Conservation (phyloP, 2,329 filamentous ascomycete genomes). For the Cryoendolithus antarcticus region DNA sequence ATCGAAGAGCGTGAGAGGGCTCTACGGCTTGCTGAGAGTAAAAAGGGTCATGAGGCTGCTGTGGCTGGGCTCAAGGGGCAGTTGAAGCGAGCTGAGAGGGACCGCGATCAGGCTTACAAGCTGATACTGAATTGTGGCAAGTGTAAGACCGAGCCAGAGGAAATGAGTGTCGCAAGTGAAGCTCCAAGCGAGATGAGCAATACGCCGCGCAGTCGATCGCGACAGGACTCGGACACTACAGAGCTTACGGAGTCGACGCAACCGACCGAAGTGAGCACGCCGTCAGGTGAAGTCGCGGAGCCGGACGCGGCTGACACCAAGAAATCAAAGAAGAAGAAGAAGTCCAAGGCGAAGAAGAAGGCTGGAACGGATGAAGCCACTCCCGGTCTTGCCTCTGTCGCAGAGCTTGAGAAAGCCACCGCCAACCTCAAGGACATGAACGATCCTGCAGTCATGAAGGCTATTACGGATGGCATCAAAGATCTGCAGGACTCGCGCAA, state of each 20-base stretch:
- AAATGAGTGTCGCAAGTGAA: not conserved
- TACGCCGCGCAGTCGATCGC: conserved; percentile 10
- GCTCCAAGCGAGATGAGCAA: not conserved
- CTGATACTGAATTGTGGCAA: conserved; percentile 24
- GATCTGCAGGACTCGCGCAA: not conserved
- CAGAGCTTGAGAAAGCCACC: conserved; percentile 10
- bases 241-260: conserved; percentile 12
- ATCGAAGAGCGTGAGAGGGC: conserved; percentile 19
- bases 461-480: not conserved
- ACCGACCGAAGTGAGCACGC: conserved; percentile 14
- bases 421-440: conserved; percentile 7
- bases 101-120: conserved; percentile 23
- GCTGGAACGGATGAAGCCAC: conserved; percentile 30
- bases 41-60: conserved; percentile 18
- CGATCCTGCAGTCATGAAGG: not conserved
- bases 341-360: conserved; percentile 65
- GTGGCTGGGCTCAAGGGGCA: conserved; percentile 18
- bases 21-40: conserved; percentile 11
- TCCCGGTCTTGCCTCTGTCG: conserved; percentile 6
- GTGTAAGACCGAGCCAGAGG: conserved; percentile 11
- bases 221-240: conserved; percentile 14
- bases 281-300: conserved; percentile 13
- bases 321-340: conserved; percentile 72
- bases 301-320: conserved; percentile 37
- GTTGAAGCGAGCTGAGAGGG: conserved; percentile 17